Base-by-base conservation (phyloP, 163 green algal genomes). In the Coccomyxa subellipsoidea region DNA sequence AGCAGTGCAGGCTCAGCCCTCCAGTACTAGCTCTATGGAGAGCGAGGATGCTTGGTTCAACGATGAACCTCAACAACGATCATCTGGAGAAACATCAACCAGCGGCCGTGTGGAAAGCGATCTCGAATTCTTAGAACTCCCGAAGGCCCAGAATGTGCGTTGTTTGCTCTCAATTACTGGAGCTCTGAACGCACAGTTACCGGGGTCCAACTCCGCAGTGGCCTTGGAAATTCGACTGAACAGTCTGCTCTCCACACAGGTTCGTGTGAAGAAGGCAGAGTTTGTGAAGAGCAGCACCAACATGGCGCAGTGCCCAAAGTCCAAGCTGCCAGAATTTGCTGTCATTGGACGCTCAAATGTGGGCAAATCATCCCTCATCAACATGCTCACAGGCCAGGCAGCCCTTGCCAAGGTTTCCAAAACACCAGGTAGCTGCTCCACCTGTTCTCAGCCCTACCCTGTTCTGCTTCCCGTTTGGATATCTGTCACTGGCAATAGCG, bases 341-440 rank as follows among this genome's bases (percentile, higher is more conserved):
- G 90, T 99, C 4, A 97, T 99, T 70, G 96, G 96, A 0, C 91
- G 96, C 0, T 98, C 92, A 29, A 99, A 99, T 86, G 96, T 99
- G 34, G 96, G 96, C 72, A 99, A 99, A 84, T 96, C 90, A 0
- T 98, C 93, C 0, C 89, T 99, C 2, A 98, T 99, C 83, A 99
- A 99, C 87, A 90, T 95, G 85, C 84, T 99, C 21, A 98, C 95
- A 5, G 89, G 90, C 31, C 91, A 90, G 38, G 92, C 90, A 54
- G 87, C 90, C 8, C 86, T 99, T 40, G 96, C 96, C 0, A 88
- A 93, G 81, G 90, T 96, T 0, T 98, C 94, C 8, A 76, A 76
- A 76, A 18, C 95, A 69, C 96, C 96, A 81, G 95, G 95, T 97
- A 38, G 36, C n/a, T 0, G n/a, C 35, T 54, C 72, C 25, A 38